Evolutionary conservation across 148 eudicot genomes (phyloP), one percentile per base, ranked within the genome.

Genomic region (Camellia lanceoleosa): DNA sequence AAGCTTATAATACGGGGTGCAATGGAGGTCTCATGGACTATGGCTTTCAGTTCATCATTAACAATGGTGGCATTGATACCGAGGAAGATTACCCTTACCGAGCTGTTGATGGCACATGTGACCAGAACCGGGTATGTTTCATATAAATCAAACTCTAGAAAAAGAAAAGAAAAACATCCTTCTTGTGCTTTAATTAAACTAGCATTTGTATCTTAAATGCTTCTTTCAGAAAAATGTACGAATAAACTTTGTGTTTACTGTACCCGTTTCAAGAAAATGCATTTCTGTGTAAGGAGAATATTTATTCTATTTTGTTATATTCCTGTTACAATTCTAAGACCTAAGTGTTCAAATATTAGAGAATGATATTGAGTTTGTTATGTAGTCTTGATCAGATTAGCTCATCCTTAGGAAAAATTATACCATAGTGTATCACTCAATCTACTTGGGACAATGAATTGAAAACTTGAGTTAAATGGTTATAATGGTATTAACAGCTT

Each of bases 201-300:
- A 11, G 58, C 30, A 7, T 20, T 5, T 46, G 44, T 30, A n/a
- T 18, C 63, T 9, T 30, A 79, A 6, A 78, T 55, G 20, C 55
- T 59, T 43, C 15, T 68, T 86, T 70, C 90, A 94, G 97, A 87
- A 87, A 79, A 94, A 91, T 82, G 84, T 92, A 11, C 86, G 87
- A 76, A 73, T 15, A 41, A 55, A 30, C 23, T 23, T 30, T 55
- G 4, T 62, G 65, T 54, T 30, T 46, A 12, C 41, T 64, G 46
- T 68, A 11, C 38, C n/a, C 30, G 19, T 19, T 51, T 51, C 14
- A 23, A 68, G 66, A n/a, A 11, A 5, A 76, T 76, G n/a, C 20
- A 9, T 16, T 71, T 16, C 16, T 71, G 23, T 43, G 13, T 69
- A n/a, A n/a, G 15, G 7, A 44, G 44, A 15, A n/a, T 43, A 71